These are phyloP conservation scores for Xylogone sp. DNA, from an alignment of 2,329 filamentous ascomycete genomes.

Conservation along the genomic window DNA sequence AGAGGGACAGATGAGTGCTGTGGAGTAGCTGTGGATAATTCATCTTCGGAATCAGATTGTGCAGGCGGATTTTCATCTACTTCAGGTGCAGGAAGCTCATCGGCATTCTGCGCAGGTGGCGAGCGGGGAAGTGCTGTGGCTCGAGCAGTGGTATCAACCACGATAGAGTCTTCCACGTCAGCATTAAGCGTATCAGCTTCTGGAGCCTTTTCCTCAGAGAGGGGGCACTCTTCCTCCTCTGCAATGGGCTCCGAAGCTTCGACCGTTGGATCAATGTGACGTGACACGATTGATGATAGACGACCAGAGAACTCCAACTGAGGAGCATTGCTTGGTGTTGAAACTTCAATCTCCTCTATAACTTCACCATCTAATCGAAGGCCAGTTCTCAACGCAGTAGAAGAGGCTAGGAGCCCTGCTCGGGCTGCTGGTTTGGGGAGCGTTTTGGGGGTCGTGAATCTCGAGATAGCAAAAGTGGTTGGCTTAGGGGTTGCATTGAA, in stretches of 20 bases:
- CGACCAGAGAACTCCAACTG: conserved; percentile 33
- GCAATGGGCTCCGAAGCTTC: conserved; percentile 6
- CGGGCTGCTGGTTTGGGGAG: conserved; percentile 7
- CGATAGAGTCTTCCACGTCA: neutral
- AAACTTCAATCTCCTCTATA: neutral
- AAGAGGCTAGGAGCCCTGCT: conserved; percentile 16
- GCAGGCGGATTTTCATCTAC: conserved; percentile 43
- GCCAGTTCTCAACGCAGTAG: conserved; percentile 7
- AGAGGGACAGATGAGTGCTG: conserved; percentile 20
- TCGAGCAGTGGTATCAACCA: neutral
- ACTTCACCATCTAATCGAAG: neutral
- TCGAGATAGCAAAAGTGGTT: conserved; percentile 26
- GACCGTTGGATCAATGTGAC: conserved; percentile 26
- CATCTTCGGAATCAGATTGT: conserved; percentile 54
- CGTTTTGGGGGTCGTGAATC: conserved; percentile 25
- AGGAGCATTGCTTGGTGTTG: neutral
- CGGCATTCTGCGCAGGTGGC: conserved; percentile 15
- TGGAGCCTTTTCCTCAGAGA: neutral
- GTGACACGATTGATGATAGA: conserved; percentile 35
- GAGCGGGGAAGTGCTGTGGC: conserved; percentile 19
- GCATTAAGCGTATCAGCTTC: neutral
- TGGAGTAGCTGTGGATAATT: conserved; percentile 34
- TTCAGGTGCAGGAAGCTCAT: conserved; percentile 40
- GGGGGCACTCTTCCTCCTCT: conserved; percentile 13
- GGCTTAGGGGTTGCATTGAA: conserved; percentile 22